Evolutionary conservation across 176 grass and related monocot species (phyloP).

Genomic region (Musa itinerans): DNA sequence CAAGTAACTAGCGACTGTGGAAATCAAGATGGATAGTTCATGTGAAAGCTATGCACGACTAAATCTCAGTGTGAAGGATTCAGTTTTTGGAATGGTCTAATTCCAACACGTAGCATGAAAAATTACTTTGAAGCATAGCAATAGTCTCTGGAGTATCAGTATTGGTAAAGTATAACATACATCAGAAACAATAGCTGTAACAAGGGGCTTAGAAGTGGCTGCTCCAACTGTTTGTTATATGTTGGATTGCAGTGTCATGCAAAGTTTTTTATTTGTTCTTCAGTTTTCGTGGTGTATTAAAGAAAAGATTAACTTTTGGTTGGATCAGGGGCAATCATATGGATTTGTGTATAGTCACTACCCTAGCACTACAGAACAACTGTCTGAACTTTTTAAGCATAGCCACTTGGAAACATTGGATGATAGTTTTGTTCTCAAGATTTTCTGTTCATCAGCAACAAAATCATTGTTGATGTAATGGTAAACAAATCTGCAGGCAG

Average conservation of each 20-base stretch:
- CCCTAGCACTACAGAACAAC: not conserved
- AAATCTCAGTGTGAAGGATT: too few relatives aligned
- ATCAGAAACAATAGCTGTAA: too few relatives aligned
- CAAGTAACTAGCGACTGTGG: too few relatives aligned
- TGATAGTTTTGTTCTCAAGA: slow-evolving; percentile 2
- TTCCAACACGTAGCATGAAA: too few relatives aligned
- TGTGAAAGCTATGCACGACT: too few relatives aligned
- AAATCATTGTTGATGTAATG: slow-evolving; percentile 5
- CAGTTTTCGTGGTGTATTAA: not conserved
- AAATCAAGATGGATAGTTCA: too few relatives aligned
- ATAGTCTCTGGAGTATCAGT: too few relatives aligned
- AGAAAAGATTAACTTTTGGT: not conserved
- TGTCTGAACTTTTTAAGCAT: not conserved
- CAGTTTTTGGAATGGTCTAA: too few relatives aligned
- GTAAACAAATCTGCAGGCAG: slow-evolving; percentile 43
- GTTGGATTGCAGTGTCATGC: not conserved
- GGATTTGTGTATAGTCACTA: not conserved
- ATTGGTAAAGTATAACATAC: too few relatives aligned
- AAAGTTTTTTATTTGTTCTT: not conserved
- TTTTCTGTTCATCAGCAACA: not conserved
- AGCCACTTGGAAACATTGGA: not conserved
- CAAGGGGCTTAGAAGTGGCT: not conserved
- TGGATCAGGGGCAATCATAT: not conserved
- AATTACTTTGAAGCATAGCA: too few relatives aligned
- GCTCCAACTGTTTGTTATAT: not conserved